These are phyloP conservation scores for Telopea speciosissima DNA, from an alignment of 177 flowering plant species.

Conservation along the genomic window DNA sequence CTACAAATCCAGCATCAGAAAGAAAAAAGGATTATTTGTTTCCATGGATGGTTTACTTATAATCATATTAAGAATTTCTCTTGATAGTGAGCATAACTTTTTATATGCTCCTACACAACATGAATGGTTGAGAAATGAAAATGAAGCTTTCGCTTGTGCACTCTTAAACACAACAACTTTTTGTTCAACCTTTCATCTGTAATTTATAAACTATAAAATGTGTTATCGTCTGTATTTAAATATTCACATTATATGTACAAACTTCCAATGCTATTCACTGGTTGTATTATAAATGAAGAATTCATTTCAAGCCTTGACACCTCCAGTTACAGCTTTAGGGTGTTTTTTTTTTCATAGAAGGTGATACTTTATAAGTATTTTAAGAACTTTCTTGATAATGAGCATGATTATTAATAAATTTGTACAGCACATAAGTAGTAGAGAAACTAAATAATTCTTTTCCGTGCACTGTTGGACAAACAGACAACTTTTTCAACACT, in stretches of 20 bases:
- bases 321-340: no score
- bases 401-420: neutral
- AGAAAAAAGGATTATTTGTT: no score
- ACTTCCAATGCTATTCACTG: neutral
- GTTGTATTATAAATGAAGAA: neutral
- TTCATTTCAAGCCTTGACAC: no score
- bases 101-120: no score
- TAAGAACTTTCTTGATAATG: neutral
- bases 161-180: no score
- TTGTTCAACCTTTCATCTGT: neutral
- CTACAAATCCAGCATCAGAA: conserved; percentile 23
- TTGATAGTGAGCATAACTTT: neutral
- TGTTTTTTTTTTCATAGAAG: no score
- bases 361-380: no score
- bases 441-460: no score
- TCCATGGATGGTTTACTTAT: neutral
- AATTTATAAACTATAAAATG: no score
- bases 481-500: no score
- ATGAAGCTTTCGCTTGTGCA: neutral
- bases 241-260: neutral
- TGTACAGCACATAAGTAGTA: neutral
- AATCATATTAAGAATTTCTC: neutral
- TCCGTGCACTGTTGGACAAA: no score
- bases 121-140: neutral
- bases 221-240: neutral